These are phyloP conservation scores for Platismatia glauca DNA, from an alignment of 495 filamentous ascomycete genomes.

Conservation along the genomic window DNA sequence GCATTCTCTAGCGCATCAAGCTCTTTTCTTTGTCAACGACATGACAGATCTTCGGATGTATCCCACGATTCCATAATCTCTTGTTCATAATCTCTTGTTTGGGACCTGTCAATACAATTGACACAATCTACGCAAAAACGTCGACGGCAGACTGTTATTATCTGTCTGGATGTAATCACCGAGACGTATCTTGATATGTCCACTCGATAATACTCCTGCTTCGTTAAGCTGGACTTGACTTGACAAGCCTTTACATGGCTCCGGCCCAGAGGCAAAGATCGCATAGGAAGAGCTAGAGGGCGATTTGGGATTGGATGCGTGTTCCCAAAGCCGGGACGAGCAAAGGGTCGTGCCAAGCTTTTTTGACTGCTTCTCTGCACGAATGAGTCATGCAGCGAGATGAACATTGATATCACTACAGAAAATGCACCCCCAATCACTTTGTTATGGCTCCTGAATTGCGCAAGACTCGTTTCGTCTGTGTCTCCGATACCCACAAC, in stretches of 20 bases:
- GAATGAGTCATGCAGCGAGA: background rate
- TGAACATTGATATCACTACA: background rate
- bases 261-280: background rate
- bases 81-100: background rate
- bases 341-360: background rate
- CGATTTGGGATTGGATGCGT: background rate
- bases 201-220: background rate
- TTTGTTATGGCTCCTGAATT: slow-evolving; percentile 6
- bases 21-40: background rate
- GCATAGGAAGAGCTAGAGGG: background rate
- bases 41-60: background rate
- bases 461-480: slow-evolving; percentile 49
- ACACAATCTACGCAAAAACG: background rate
- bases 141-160: background rate
- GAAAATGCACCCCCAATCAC: background rate
- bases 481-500: slow-evolving; percentile 55
- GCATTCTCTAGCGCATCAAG: too few relatives aligned
- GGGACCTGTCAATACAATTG: background rate
- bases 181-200: background rate
- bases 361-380: background rate
- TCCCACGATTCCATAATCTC: slow-evolving; percentile 6
- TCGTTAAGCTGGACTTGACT: background rate
- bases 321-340: background rate
- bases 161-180: background rate
- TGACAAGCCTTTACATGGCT: background rate